phyloP scores from a whole-genome alignment of 371 early-diverging fungal species.

The Dentiscutata heterogama region DNA sequence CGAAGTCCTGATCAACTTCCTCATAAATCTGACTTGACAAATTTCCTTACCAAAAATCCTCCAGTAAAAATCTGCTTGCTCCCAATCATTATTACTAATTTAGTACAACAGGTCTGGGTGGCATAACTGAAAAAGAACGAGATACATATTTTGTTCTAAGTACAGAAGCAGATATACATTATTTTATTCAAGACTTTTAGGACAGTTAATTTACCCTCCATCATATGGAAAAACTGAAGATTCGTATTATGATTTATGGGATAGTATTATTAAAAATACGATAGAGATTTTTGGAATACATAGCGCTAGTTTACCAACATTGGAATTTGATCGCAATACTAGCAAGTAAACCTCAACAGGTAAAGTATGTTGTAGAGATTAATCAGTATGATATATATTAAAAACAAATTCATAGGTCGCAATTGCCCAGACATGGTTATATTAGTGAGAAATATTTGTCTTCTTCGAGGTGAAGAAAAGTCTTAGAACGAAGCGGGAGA shows the following conservation, averaged over 20 bases:
- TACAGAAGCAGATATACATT: not conserved
- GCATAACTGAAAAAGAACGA: constrained; percentile 33
- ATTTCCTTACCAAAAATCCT: constrained; percentile 35
- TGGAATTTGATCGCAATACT: constrained; percentile 28
- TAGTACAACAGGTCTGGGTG: not conserved
- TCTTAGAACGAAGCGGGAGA: not conserved
- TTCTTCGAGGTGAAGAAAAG: constrained; percentile 32
- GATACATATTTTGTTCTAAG: constrained; percentile 22
- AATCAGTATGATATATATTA: not conserved
- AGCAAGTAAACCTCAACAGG: constrained; percentile 33
- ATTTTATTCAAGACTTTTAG: not conserved
- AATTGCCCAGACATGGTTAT: constrained; percentile 19
- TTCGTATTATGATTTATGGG: constrained; percentile 27
- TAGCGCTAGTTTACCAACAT: not conserved
- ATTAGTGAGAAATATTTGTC: constrained; percentile 41
- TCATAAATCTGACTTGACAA: not conserved
- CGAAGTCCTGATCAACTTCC: constrained; percentile 7
- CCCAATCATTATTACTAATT: constrained; percentile 4
- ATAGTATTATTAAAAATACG: constrained; percentile 36
- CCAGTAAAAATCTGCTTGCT: constrained; percentile 25
- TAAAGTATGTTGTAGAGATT: not conserved
- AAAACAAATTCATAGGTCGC: constrained; percentile 28
- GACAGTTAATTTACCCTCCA: constrained; percentile 25
- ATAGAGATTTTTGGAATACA: constrained; percentile 26
- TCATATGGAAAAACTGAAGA: constrained; percentile 36